These are phyloP conservation scores for Bolboschoenus planiculmis DNA, from an alignment of 176 grass and related monocot genomes.

Conservation along the genomic window DNA sequence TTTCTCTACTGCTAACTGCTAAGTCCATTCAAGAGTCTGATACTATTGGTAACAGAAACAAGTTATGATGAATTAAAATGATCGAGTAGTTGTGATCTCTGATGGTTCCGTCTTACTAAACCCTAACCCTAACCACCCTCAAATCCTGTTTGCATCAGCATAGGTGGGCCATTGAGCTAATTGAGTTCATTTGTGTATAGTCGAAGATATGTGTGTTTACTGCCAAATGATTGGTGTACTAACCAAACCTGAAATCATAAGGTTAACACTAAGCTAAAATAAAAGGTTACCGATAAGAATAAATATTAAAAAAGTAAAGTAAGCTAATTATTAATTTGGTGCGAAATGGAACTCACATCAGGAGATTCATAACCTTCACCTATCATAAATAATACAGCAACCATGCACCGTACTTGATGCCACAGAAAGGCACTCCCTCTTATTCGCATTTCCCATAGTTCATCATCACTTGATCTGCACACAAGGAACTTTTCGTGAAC, in stretches of 20 bases:
- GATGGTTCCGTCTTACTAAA: background rate
- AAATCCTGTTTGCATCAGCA: too few species aligned
- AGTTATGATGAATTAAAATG: background rate
- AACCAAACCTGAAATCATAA: background rate
- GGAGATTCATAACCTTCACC: constrained; percentile 74
- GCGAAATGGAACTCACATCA: constrained; percentile 48
- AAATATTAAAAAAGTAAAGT: background rate
- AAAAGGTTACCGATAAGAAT: background rate
- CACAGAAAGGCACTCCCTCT: constrained; percentile 91
- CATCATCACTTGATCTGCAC: constrained; percentile 56
- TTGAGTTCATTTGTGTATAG: too few species aligned
- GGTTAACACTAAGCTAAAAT: background rate
- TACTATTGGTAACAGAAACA: background rate
- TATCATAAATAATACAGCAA: constrained; percentile 83
- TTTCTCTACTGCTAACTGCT: background rate
- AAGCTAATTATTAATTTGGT: background rate
- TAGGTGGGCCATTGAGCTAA: too few species aligned
- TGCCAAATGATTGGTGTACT: background rate
- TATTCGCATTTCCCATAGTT: constrained; percentile 77
- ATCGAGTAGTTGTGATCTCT: background rate
- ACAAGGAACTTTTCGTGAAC: background rate
- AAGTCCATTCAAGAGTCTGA: background rate
- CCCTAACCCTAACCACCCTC: background rate
- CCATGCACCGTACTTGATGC: constrained; percentile 99
- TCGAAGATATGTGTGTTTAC: too few species aligned